A percentile compares a stretch with the other conserved stretches of the same genome.
These are phyloP conservation scores for Kwoniella sp. DNA, from an alignment of 768 basidiomycete species.

Conservation along the genomic window DNA sequence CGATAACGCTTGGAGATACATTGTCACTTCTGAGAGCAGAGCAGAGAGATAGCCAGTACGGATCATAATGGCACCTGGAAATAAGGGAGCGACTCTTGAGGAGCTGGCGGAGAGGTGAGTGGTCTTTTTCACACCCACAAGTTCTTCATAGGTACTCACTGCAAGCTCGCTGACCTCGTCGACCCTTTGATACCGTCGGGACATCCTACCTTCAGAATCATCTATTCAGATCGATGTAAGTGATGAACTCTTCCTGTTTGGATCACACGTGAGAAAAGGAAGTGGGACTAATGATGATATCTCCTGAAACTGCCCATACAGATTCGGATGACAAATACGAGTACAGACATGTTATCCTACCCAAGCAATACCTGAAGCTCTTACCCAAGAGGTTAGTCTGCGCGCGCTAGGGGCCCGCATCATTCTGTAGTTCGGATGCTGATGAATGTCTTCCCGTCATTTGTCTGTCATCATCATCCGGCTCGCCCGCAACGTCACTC, in stretches of 20 bases:
- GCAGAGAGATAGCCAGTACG: slow-evolving; percentile 12
- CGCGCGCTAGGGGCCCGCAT: too few species aligned
- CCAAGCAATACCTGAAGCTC: slow-evolving; percentile 89
- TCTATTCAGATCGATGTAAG: slow-evolving; percentile 55
- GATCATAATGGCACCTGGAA: slow-evolving; percentile 30
- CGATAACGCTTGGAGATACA: too few species aligned
- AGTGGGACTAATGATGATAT: background rate
- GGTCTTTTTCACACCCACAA: too few species aligned
- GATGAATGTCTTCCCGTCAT: too few species aligned
- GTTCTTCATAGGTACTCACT: too few species aligned
- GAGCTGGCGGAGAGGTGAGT: slow-evolving; percentile 53
- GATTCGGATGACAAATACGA: slow-evolving; percentile 87
- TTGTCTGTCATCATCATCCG: too few species aligned
- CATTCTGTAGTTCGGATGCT: too few species aligned
- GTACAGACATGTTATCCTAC: slow-evolving; percentile 91
- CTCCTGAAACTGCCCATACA: slow-evolving; percentile 19
- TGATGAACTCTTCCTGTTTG: background rate
- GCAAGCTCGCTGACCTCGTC: too few species aligned
- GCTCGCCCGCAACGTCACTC: too few species aligned
- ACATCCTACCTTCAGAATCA: slow-evolving; percentile 50
- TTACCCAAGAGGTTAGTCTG: slow-evolving; percentile 67
- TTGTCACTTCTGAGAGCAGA: background rate
- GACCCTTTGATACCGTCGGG: too few species aligned
- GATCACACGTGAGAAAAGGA: background rate
- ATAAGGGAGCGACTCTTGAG: slow-evolving; percentile 46